phyloP scores from a whole-genome alignment of 1,139 yeast species.

The Taphrina confusa region DNA sequence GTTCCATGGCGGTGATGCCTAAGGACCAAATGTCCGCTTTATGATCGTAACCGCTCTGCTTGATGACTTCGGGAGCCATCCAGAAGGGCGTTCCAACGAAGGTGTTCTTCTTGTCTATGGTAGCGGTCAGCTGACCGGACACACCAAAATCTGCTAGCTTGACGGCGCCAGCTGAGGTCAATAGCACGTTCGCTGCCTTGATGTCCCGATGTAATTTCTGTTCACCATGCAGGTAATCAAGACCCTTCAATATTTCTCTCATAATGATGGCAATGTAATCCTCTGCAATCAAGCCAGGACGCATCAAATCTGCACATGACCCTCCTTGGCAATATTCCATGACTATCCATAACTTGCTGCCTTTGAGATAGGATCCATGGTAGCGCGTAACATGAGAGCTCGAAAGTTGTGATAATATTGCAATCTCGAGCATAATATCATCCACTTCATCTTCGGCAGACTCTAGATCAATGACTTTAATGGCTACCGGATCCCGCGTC shows the following conservation, averaged over 20 bases:
- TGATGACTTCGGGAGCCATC: conserved; percentile 90
- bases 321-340: conserved; percentile 96
- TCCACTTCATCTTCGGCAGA: conserved; percentile 71
- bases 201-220: conserved; percentile 80
- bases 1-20: conserved; percentile 78
- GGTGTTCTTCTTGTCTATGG: conserved; percentile 62
- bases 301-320: conserved; percentile 74
- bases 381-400: conserved; percentile 56
- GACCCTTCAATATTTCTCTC: conserved; percentile 62
- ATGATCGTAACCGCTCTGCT: conserved; percentile 58
- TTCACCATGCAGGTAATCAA: conserved; percentile 70
- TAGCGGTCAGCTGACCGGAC: conserved; percentile 71
- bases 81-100: conserved; percentile 90
- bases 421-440: conserved; percentile 70
- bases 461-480: conserved; percentile 76
- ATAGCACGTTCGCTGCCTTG: conserved; percentile 76
- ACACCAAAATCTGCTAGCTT: conserved; percentile 88
- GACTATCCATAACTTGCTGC: conserved; percentile 75
- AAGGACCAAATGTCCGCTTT: conserved; percentile 88
- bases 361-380: conserved; percentile 62
- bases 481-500: conserved; percentile 59
- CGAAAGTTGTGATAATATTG: conserved; percentile 63
- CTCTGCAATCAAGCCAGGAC: conserved; percentile 58
- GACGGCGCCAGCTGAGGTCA: conserved; percentile 63
- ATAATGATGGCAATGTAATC: conserved; percentile 60